Evolutionary conservation across 176 grass and related monocot genomes (phyloP).

Genomic region (Aegilops umbellulata): DNA sequence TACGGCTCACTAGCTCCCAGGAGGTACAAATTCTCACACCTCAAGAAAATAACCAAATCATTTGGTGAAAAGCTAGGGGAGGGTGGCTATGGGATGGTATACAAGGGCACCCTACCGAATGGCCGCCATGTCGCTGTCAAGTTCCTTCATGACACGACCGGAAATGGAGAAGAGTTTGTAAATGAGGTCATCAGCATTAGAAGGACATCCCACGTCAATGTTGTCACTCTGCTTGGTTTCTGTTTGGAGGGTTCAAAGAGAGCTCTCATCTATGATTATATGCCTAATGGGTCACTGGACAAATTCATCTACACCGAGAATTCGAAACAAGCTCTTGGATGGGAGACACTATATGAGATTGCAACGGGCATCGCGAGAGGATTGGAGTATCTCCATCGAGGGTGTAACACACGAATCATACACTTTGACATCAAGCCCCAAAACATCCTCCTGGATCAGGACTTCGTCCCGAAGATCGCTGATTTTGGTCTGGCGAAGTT

Average conservation of each 20-base stretch:
- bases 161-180: slow-evolving; percentile 38
- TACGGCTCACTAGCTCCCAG: slow-evolving; percentile 19
- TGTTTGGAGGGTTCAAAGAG: not conserved
- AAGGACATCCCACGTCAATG: slow-evolving; percentile 30
- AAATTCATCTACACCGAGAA: not conserved
- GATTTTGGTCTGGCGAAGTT: slow-evolving; percentile 56
- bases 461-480: slow-evolving; percentile 19
- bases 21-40: slow-evolving; percentile 20
- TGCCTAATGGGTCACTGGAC: not conserved
- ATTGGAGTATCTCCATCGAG: slow-evolving; percentile 11
- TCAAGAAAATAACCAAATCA: slow-evolving; percentile 19
- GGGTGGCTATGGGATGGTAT: slow-evolving; percentile 45
- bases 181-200: slow-evolving; percentile 36
- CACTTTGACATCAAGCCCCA: slow-evolving; percentile 5
- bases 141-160: slow-evolving; percentile 21
- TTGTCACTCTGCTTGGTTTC: slow-evolving; percentile 30
- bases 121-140: slow-evolving; percentile 35
- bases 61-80: slow-evolving; percentile 29
- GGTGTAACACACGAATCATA: slow-evolving; percentile 4
- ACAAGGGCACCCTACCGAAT: not conserved
- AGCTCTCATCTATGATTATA: slow-evolving; percentile 3
- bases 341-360: slow-evolving; percentile 38
- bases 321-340: slow-evolving; percentile 14
- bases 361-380: slow-evolving; percentile 23
- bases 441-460: slow-evolving; percentile 4